phyloP scores from a whole-genome alignment of 2,329 filamentous ascomycete species.

The Arachnopeziza araneosa region DNA sequence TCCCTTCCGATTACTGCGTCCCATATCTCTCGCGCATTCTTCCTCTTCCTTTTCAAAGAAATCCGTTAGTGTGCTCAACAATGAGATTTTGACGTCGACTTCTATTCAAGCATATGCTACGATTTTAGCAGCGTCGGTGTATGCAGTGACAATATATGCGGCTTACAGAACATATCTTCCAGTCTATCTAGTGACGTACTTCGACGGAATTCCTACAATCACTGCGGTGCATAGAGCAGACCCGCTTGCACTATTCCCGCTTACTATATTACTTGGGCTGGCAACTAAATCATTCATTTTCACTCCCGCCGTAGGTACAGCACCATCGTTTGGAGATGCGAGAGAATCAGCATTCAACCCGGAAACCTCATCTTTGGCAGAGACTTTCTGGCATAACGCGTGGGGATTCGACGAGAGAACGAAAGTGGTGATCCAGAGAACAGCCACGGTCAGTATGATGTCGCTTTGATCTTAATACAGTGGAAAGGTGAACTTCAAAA shows the following conservation, averaged over 20 bases:
- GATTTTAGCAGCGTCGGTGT: constrained; percentile 65
- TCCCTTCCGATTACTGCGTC: constrained; percentile 71
- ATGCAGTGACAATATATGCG: constrained; percentile 65
- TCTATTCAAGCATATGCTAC: constrained; percentile 59
- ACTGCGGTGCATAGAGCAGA: constrained; percentile 60
- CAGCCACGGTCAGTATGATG: constrained; percentile 38
- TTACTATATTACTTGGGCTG: constrained; percentile 54
- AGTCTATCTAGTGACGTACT: constrained; percentile 66
- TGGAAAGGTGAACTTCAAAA: too few relatives aligned
- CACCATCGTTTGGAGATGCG: constrained; percentile 47
- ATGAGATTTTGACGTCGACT: constrained; percentile 58
- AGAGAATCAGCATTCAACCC: constrained; percentile 54
- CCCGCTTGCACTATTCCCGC: constrained; percentile 54
- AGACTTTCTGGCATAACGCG: constrained; percentile 68
- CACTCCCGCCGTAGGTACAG: constrained; percentile 51
- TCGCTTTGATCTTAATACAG: too few relatives aligned
- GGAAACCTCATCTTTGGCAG: constrained; percentile 55
- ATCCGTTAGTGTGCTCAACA: constrained; percentile 46
- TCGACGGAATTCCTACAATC: constrained; percentile 65
- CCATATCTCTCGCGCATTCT: constrained; percentile 58
- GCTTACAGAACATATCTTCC: constrained; percentile 68
- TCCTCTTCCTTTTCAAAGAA: constrained; percentile 37
- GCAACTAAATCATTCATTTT: constrained; percentile 76
- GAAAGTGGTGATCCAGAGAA: constrained; percentile 60
- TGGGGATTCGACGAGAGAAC: constrained; percentile 62